A percentile compares a stretch with the other conserved stretches of the same genome.
These are phyloP conservation scores for Alternaria dauci DNA, from an alignment of 2,329 filamentous ascomycete species.

Conservation along the genomic window DNA sequence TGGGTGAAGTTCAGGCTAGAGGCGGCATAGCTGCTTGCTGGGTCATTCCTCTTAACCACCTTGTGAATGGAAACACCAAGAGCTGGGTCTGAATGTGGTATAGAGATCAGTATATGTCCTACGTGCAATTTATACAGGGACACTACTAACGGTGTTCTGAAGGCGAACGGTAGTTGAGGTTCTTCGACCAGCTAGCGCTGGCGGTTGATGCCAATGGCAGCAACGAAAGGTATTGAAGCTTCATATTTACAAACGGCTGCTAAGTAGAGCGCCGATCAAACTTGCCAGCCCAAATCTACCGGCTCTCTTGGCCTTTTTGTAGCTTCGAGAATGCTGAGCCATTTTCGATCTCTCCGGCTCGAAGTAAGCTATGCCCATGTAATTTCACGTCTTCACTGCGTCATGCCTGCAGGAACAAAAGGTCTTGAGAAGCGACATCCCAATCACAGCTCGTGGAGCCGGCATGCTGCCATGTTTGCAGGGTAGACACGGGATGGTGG, in stretches of 20 bases:
- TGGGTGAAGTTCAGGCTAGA: conserved; percentile 45
- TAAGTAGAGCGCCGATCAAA: conserved; percentile 3
- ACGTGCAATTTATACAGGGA: neutral
- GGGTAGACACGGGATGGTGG: conserved; percentile 12
- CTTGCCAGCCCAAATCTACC: conserved; percentile 11
- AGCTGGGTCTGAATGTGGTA: conserved; percentile 59
- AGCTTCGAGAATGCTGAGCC: conserved; percentile 10
- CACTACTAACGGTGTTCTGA: conserved; percentile 62
- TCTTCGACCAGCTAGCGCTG: conserved; percentile 51
- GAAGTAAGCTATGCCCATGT: conserved; percentile 11
- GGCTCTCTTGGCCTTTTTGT: conserved; percentile 30
- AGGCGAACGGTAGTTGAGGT: conserved; percentile 73
- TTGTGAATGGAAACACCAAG: conserved; percentile 71
- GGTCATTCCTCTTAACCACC: conserved; percentile 63
- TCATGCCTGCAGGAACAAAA: conserved; percentile 34
- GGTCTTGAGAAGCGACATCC: conserved; percentile 1
- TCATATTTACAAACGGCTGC: conserved; percentile 31
- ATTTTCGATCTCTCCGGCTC: conserved; percentile 10
- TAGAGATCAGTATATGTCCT: neutral
- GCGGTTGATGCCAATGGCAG: conserved; percentile 26
- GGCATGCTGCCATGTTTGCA: conserved; percentile 27
- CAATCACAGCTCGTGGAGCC: conserved; percentile 30
- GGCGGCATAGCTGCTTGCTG: conserved; percentile 30
- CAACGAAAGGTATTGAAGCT: conserved; percentile 35
- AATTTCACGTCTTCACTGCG: conserved; percentile 20